phyloP scores from a whole-genome alignment of 768 basidiomycete species.

The Naganishia vishniacii region DNA sequence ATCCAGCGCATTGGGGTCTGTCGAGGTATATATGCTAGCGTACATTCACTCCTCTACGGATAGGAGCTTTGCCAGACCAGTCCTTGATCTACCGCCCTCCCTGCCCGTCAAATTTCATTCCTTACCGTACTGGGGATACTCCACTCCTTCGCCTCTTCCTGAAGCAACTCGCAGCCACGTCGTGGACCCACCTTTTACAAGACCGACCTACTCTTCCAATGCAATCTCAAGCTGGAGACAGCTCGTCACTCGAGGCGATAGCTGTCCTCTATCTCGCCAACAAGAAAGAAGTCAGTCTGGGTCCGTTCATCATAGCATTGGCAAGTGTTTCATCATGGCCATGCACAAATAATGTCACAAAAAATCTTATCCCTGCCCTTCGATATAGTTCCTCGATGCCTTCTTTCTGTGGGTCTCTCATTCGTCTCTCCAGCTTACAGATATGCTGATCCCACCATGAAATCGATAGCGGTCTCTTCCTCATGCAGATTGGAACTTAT shows the following conservation, averaged over 20 bases:
- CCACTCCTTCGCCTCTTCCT: no score
- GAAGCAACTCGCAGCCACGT: no score
- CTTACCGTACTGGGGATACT: no score
- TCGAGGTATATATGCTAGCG: no score
- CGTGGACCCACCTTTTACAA: no score
- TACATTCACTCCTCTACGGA: no score
- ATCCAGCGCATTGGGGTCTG: no score
- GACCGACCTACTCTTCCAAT: background rate
- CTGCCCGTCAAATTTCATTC: no score
- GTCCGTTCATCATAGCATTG: slow-evolving; percentile 21
- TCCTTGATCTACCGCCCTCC: no score
- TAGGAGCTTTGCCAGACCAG: no score
- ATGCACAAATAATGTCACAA: background rate
- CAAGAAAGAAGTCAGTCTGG: slow-evolving; percentile 15
- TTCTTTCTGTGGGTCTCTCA: slow-evolving; percentile 8
- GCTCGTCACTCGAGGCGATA: background rate
- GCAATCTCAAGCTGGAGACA: background rate
- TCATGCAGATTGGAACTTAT: slow-evolving; percentile 20
- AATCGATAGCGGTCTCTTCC: background rate
- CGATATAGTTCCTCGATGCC: slow-evolving; percentile 17
- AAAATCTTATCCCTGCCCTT: background rate
- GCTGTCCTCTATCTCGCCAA: slow-evolving; percentile 6
- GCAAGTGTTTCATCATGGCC: background rate
- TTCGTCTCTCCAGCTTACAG: background rate
- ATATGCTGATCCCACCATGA: background rate